A percentile compares a stretch with the other conserved stretches of the same genome.
phyloP scores from a whole-genome alignment of 148 eudicot species.

The Rhododendron kiyosumense region DNA sequence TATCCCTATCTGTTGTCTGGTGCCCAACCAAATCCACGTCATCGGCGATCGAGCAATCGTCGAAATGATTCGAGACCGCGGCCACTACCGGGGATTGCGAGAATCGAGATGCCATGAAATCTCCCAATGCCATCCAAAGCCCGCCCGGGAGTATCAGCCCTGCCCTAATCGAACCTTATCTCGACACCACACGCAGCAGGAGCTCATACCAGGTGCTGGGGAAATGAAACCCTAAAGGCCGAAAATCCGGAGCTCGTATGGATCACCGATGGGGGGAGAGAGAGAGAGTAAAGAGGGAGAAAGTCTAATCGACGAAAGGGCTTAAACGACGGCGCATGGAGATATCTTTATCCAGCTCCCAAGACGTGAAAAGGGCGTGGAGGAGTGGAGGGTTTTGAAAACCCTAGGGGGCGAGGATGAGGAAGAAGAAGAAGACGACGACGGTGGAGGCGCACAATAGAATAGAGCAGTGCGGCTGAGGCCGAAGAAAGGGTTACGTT shows the following conservation, averaged over 20 bases:
- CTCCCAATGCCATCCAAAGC: slow-evolving; percentile 90
- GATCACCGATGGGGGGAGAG: neutral
- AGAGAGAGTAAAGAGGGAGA: neutral
- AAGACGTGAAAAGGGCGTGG: neutral
- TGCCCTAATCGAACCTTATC: slow-evolving; percentile 25
- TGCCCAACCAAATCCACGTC: slow-evolving; percentile 24
- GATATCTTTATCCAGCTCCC: slow-evolving; percentile 41
- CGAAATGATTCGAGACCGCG: slow-evolving; percentile 43
- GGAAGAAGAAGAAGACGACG: neutral
- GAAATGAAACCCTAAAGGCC: neutral
- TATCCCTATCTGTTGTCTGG: neutral
- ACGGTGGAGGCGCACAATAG: slow-evolving; percentile 2
- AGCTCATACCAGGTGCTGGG: neutral
- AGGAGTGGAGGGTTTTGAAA: slow-evolving; percentile 8
- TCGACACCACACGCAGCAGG: neutral
- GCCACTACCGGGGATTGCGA: slow-evolving; percentile 32
- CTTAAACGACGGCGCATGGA: slow-evolving; percentile 43
- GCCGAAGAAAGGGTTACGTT: neutral
- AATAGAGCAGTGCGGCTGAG: neutral
- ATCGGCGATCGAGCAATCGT: slow-evolving; percentile 28
- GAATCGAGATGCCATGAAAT: slow-evolving; percentile 80
- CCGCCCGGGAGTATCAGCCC: slow-evolving; percentile 10
- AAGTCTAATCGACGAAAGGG: slow-evolving; percentile 46
- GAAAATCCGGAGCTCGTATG: neutral
- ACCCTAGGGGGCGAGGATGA: slow-evolving; percentile 8